Percentiles rank a stretch among this genome's conserved stretches.
Conservation (phyloP, 306 rosid genomes). For the Astragalus glycyphyllos region DNA sequence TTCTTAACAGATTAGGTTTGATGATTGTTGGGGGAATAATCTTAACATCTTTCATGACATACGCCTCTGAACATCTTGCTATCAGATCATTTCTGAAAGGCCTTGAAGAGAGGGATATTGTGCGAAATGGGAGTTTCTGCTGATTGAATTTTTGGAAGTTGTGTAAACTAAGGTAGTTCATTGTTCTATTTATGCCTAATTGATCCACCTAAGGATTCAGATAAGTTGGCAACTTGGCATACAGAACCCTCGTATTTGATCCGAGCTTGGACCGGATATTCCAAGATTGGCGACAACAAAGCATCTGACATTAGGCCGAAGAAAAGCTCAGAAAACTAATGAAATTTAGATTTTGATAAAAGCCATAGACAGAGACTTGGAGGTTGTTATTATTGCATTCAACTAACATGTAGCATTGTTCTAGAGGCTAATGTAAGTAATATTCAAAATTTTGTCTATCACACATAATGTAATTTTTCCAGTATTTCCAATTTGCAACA, state of each 20-base stretch:
- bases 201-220: constrained; percentile 24
- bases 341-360: not conserved
- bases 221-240: constrained; percentile 26
- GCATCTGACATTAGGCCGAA: constrained; percentile 12
- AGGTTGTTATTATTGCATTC: constrained; percentile 27
- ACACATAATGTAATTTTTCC: constrained; percentile 5
- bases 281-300: constrained; percentile 13
- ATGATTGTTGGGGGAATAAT: constrained; percentile 72
- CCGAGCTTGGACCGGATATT: not conserved
- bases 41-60: constrained; percentile 83
- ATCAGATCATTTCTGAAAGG: constrained; percentile 78
- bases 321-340: constrained; percentile 12
- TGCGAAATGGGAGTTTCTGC: constrained; percentile 53
- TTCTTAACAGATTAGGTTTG: constrained; percentile 72
- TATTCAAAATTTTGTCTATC: constrained; percentile 18
- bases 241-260: not conserved
- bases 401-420: constrained; percentile 29
- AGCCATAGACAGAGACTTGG: not conserved
- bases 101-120: constrained; percentile 58
- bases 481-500: constrained; percentile 15
- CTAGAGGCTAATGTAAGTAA: constrained; percentile 36
- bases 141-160: constrained; percentile 45
- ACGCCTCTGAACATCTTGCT: constrained; percentile 84
- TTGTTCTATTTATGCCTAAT: constrained; percentile 10
- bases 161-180: constrained; percentile 37